Evolutionary conservation across 768 basidiomycete genomes (phyloP), one percentile per base, ranked within the genome.

Genomic region (Baorangia bicolor): DNA sequence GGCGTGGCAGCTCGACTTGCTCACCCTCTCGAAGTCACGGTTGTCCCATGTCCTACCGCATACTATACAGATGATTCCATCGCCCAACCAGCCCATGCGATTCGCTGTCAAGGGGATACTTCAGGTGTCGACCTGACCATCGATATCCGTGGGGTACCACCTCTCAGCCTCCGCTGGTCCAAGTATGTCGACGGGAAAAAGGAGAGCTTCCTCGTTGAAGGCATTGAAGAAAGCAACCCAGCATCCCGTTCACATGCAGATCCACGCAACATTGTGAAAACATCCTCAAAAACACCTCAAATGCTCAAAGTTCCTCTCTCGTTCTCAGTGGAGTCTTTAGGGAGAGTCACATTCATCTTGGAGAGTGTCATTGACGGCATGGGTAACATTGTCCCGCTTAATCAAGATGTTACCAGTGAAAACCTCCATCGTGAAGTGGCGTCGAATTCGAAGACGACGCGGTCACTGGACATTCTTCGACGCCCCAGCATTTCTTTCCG

Each of bases 1-100:
- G 81, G 83, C 39, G 82, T 84, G 40, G 86, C 88, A 40, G 91
- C 93, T 35, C 85, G 90, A 27, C 73, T 95, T n/a, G 71, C 80
- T 51, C 78, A 80, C 51, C 75, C 85, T 41, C 77, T 78, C 14
- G 83, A 88, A 56, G 80, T 92, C 31, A 79, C 82, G 0, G 76
- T 96, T 41, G 90, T 87, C 13, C 90, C 93, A 20, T 97, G 94
- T 66, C 94, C 94, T 7, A 78, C 75, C 5, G 92, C 86, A 5
- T 80, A 81, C 61, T 94, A 94, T 64, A 63, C 75, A 0, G 69
- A 70, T 1, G 74, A 75, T 23, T 67, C 72, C 18, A 71, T 79
- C 27, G 47, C 54, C 37, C 64, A 66, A 61, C 55, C 70, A 10
- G 66, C 72, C 30, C 70, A 80, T 45, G 74, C 81, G 16, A 68